A percentile compares a stretch with the other conserved stretches of the same genome.
These are phyloP conservation scores for Phaeotremella skinneri DNA, from an alignment of 768 basidiomycete genomes.

Conservation along the genomic window DNA sequence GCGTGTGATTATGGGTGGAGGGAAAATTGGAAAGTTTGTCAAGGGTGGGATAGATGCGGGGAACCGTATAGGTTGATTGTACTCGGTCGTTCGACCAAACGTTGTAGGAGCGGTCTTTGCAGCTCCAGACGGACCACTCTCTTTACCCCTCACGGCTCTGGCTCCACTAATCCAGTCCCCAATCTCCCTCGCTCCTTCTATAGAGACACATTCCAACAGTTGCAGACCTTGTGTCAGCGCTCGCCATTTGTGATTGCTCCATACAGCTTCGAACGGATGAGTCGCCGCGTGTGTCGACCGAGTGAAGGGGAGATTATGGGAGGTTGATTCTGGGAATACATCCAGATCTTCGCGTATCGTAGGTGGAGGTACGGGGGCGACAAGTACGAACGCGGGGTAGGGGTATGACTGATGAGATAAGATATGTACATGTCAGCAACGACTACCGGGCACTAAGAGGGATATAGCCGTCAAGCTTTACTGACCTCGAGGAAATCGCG, in stretches of 20 bases:
- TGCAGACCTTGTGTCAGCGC: slow-evolving; percentile 25
- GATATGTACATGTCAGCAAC: too few relatives aligned
- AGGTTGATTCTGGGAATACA: slow-evolving; percentile 14
- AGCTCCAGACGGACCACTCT: not conserved
- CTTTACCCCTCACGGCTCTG: slow-evolving; percentile 12
- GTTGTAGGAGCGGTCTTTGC: not conserved
- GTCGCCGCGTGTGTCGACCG: slow-evolving; percentile 14
- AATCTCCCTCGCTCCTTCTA: slow-evolving; percentile 31
- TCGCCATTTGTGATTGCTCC: slow-evolving; percentile 38
- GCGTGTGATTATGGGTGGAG: not conserved
- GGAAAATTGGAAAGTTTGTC: not conserved
- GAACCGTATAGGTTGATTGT: not conserved
- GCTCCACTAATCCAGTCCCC: slow-evolving; percentile 45
- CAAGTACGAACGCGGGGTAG: slow-evolving; percentile 37
- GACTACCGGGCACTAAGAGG: too few relatives aligned
- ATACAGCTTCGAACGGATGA: slow-evolving; percentile 32
- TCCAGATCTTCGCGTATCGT: slow-evolving; percentile 17
- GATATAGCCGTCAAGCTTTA: too few relatives aligned
- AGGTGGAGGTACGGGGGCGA: slow-evolving; percentile 29
- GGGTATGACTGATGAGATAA: slow-evolving; percentile 25
- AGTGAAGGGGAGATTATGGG: slow-evolving; percentile 24
- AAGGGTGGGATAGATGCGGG: slow-evolving; percentile 6
- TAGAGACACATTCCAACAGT: slow-evolving; percentile 38
- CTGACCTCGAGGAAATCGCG: slow-evolving; percentile 29
- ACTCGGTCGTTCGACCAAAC: not conserved